Evolutionary conservation across 441 rosid species (phyloP).

Genomic region (Adansonia grandidieri): DNA sequence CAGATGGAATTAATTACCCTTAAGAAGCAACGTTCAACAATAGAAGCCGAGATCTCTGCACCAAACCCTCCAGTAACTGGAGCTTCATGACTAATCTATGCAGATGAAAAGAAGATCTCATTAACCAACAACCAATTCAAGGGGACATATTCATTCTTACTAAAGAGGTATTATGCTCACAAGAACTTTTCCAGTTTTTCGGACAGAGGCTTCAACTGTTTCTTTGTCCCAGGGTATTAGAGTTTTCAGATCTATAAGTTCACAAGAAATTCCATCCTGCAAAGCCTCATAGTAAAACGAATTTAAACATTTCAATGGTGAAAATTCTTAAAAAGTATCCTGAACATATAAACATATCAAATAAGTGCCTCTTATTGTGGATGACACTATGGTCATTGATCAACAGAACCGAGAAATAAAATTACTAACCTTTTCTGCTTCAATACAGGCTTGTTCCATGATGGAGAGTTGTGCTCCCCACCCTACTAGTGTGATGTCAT

Average conservation of each 20-base stretch:
- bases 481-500: constrained; percentile 84
- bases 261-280: constrained; percentile 96
- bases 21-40: constrained; percentile 81
- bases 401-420: constrained; percentile 2
- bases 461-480: constrained; percentile 93
- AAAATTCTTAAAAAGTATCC: constrained; percentile 3
- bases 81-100: constrained; percentile 94
- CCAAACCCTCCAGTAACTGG: constrained; percentile 97
- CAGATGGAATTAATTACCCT: constrained; percentile 46
- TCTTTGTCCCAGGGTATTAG: constrained; percentile 94
- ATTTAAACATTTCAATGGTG: background rate
- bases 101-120: constrained; percentile 21
- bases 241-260: constrained; percentile 86
- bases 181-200: constrained; percentile 86
- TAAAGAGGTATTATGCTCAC: constrained; percentile 43
- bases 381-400: background rate
- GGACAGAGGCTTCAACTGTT: constrained; percentile 81
- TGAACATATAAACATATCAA: background rate
- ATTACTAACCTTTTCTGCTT: constrained; percentile 63
- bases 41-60: constrained; percentile 92
- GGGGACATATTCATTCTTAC: background rate
- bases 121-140: constrained; percentile 11
- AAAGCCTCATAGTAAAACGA: constrained; percentile 22
- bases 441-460: constrained; percentile 82
- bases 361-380: background rate